phyloP scores from a whole-genome alignment of 352 stramenopile genomes.

The Phytopythium aichiense region DNA sequence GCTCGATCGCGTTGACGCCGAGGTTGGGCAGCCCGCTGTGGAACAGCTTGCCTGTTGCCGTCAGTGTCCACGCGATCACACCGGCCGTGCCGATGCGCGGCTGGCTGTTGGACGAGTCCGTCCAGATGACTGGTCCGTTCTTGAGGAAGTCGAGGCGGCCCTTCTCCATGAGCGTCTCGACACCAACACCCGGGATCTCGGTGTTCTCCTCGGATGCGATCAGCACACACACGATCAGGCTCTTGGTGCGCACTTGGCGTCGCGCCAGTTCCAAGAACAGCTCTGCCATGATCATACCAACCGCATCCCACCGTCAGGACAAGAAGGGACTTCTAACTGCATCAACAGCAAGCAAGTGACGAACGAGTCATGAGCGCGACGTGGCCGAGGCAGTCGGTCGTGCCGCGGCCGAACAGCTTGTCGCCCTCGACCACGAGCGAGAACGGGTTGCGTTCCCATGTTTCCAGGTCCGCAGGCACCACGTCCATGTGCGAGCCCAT shows the following conservation, averaged over 20 bases:
- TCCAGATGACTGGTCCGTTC: constrained; percentile 83
- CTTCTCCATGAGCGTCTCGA: constrained; percentile 73
- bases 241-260: constrained; percentile 43
- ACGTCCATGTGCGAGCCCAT: constrained; percentile 86
- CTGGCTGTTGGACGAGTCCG: constrained; percentile 84
- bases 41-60: constrained; percentile 83
- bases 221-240: constrained; percentile 69
- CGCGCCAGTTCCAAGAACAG: constrained; percentile 59
- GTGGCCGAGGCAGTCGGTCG: constrained; percentile 87
- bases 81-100: constrained; percentile 84
- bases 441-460: constrained; percentile 81
- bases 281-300: background rate
- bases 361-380: constrained; percentile 77
- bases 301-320: background rate
- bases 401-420: constrained; percentile 84
- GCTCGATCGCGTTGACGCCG: constrained; percentile 80
- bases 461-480: constrained; percentile 83
- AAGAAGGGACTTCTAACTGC: background rate
- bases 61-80: constrained; percentile 75
- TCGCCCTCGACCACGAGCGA: constrained; percentile 76
- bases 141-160: constrained; percentile 86
- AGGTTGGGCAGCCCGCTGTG: constrained; percentile 78
- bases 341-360: background rate
- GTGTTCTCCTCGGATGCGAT: constrained; percentile 78
- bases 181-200: constrained; percentile 63